Conservation (phyloP, 495 filamentous ascomycete genomes). For the Geopyxis carbonaria region DNA sequence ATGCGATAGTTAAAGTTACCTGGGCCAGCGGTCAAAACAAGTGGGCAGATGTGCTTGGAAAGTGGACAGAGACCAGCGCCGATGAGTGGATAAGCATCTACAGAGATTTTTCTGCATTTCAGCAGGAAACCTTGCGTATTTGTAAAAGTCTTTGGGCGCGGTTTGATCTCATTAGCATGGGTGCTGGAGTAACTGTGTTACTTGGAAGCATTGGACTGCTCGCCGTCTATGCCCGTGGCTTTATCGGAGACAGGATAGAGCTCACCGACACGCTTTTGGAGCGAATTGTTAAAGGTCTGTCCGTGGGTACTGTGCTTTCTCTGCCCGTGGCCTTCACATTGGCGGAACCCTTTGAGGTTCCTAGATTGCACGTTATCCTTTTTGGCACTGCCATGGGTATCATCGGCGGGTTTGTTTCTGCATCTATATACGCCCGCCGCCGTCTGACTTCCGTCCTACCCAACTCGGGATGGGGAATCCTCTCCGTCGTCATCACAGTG, state of each 20-base stretch:
- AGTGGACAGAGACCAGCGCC: conserved; percentile 4
- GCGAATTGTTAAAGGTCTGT: conserved; percentile 30
- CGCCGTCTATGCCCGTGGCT: conserved; percentile 50
- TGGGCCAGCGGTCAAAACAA: conserved; percentile 17
- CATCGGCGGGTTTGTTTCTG: conserved; percentile 41
- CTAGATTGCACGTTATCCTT: conserved; percentile 15
- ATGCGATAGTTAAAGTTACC: neutral
- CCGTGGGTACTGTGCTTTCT: conserved; percentile 28
- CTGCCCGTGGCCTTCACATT: conserved; percentile 12
- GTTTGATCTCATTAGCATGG: conserved; percentile 76
- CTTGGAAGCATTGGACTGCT: conserved; percentile 47
- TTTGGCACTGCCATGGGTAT: conserved; percentile 40
- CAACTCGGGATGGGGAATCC: conserved; percentile 68
- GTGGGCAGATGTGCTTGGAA: conserved; percentile 7
- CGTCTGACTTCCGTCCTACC: conserved; percentile 47
- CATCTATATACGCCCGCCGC: conserved; percentile 35
- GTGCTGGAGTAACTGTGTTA: conserved; percentile 55
- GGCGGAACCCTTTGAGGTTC: conserved; percentile 9
- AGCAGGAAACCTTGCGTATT: conserved; percentile 57
- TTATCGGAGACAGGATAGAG: conserved; percentile 35
- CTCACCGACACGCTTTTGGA: conserved; percentile 35
- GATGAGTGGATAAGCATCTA: conserved; percentile 31
- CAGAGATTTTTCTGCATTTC: conserved; percentile 51
- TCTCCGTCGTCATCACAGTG: conserved; percentile 61
- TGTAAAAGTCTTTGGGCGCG: conserved; percentile 78